Percentiles rank a stretch among this genome's conserved stretches.
phyloP scores from a whole-genome alignment of 257 asterid genomes.

The Henckelia pumila region DNA sequence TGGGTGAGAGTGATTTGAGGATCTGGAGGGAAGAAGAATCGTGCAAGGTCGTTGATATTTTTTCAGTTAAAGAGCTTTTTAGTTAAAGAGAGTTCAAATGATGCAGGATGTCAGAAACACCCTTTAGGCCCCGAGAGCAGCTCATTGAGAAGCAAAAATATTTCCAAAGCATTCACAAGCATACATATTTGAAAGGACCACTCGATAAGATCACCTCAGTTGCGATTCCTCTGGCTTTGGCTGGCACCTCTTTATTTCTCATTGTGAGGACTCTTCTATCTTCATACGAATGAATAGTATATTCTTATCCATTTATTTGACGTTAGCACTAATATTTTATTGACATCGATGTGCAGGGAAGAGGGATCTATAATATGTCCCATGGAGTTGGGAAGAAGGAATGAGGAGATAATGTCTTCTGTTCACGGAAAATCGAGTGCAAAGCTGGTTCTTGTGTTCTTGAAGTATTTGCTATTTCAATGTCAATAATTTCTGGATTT shows the following conservation, averaged over 20 bases:
- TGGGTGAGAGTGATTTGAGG: not conserved
- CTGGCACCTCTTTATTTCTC: constrained; percentile 43
- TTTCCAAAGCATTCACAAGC: constrained; percentile 61
- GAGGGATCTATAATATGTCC: constrained; percentile 78
- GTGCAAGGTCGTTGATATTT: not conserved
- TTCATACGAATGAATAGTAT: not conserved
- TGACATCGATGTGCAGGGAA: constrained; percentile 39
- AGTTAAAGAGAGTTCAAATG: constrained; percentile 10
- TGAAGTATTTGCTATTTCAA: constrained; percentile 15
- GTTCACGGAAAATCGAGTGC: not conserved
- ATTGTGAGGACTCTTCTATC: constrained; percentile 50
- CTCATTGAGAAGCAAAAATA: constrained; percentile 55
- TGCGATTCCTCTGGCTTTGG: constrained; percentile 68
- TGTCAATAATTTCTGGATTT: constrained; percentile 31
- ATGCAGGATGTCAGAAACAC: constrained; percentile 73
- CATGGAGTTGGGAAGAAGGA: constrained; percentile 87
- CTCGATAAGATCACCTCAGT: constrained; percentile 62
- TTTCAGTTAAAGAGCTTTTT: constrained; percentile 1
- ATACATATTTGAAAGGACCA: constrained; percentile 58
- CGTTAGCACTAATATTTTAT: constrained; percentile 7
- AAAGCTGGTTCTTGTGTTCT: not conserved
- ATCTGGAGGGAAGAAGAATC: not conserved
- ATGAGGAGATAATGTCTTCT: constrained; percentile 31
- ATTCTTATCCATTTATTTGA: not conserved
- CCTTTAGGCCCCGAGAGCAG: constrained; percentile 75